Percentiles rank a stretch among this genome's conserved stretches.
These are phyloP conservation scores for Wickerhamiella azyma DNA, from an alignment of 805 yeast genomes.

Conservation along the genomic window DNA sequence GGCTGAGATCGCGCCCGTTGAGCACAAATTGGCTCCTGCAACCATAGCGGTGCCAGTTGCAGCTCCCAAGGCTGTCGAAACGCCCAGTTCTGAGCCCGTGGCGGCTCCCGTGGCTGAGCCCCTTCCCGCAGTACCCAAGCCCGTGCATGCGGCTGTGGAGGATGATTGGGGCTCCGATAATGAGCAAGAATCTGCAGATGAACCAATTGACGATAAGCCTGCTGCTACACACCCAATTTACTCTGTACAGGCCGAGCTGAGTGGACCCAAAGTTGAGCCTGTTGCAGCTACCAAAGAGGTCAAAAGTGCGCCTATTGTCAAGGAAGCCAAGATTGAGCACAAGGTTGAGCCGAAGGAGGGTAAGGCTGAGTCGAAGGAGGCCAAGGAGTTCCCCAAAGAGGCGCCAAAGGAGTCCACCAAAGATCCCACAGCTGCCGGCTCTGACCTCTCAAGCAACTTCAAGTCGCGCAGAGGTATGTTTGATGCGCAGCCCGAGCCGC, in stretches of 20 bases:
- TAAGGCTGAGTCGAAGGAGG: too few relatives aligned
- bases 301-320: too few relatives aligned
- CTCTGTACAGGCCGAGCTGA: neutral
- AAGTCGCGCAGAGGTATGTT: slow-evolving; percentile 39
- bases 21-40: neutral
- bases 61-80: neutral
- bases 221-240: neutral
- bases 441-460: slow-evolving; percentile 22
- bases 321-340: too few relatives aligned
- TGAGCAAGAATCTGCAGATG: too few relatives aligned
- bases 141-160: slow-evolving; percentile 7
- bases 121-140: slow-evolving; percentile 3
- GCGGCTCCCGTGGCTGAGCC: neutral
- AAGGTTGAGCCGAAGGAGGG: too few relatives aligned
- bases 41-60: neutral
- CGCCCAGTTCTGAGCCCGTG: neutral
- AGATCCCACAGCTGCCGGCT: too few relatives aligned
- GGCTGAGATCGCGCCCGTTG: slow-evolving; percentile 2
- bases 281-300: neutral
- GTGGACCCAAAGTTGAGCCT: neutral
- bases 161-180: slow-evolving; percentile 17
- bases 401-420: too few relatives aligned
- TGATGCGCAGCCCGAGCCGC: slow-evolving; percentile 26
- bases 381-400: too few relatives aligned
- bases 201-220: neutral